Evolutionary conservation across 306 rosid species (phyloP).

Genomic region (Adenanthera pavonina): DNA sequence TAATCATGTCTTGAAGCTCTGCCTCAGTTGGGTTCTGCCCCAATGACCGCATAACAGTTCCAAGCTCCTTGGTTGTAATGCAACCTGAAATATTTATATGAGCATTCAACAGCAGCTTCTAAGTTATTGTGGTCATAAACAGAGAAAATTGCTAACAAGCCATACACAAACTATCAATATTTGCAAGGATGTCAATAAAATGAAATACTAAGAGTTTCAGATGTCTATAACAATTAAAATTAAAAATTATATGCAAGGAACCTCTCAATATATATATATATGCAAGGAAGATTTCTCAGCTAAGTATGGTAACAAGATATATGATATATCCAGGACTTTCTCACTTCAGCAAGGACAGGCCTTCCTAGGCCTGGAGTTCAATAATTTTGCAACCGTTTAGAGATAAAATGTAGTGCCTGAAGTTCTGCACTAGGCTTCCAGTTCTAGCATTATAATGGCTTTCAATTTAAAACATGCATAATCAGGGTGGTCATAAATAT

Average conservation of each 20-base stretch:
- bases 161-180: neutral
- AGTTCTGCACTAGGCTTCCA: neutral
- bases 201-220: neutral
- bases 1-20: conserved; percentile 93
- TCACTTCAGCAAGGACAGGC: neutral
- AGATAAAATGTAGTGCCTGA: neutral
- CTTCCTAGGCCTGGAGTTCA: neutral
- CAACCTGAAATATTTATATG: conserved; percentile 53
- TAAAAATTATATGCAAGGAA: neutral
- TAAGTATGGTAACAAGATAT: neutral
- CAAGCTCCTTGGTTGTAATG: conserved; percentile 92
- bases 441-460: neutral
- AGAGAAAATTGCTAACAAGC: neutral
- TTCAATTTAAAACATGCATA: neutral
- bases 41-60: conserved; percentile 87
- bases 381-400: neutral
- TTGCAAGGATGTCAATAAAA: neutral
- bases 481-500: neutral
- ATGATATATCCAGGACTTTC: neutral
- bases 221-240: neutral
- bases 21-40: conserved; percentile 96
- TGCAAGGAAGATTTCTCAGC: no score
- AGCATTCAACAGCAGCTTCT: conserved; percentile 19
- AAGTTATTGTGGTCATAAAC: neutral
- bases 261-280: no score